Base-by-base conservation (phyloP, 2,329 filamentous ascomycete genomes). In the Talaromyces funiculosus region DNA sequence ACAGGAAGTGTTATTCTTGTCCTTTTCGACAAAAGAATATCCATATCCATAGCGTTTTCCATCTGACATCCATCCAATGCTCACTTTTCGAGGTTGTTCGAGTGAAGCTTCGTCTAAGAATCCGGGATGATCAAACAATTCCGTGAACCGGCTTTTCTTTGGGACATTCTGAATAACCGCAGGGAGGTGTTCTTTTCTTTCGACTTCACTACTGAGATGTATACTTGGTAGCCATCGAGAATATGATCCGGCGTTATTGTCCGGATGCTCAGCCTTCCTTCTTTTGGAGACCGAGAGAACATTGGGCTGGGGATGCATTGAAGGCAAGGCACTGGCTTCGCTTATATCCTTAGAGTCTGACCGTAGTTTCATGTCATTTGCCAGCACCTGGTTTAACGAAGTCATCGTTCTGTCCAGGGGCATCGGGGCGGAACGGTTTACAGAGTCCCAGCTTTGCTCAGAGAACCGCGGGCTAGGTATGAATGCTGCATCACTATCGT, bases 401-500 rank as follows among this genome's bases (percentile, higher is more conserved):
- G 59, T 40, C 59, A 61, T 33, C 57, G 60, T 57, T 57, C 51
- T 33, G 57, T 57, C 51, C 20, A 38, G 31, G 6, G 35, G 38
- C 10, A 42, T 20, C 10, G 53, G 55, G 24, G 61, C 31, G 40
- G 26, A 33, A 55, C 47, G 29, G 61, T 47, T 38, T 14, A 47
- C 9, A 22, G 60, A 57, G 16, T 64, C 63, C 43, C 60, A 37
- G 22, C 61, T 58, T 37, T 66, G 64, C 18, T 56, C 63, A 20
- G 61, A 62, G 14, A 71, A 67, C 22, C 67, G 69, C 24, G 75
- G 73, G 12, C 71, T 76, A 14, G 67, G 59, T 43, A 78, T 72
- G 38, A 62, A 73, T 33, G 73, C 73, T 10, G 75, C 75, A 66
- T 78, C 75, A 53, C 75, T 77, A 60, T 78, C 75, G 61, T 78